Base-by-base conservation (phyloP, 2,329 filamentous ascomycete species). In the Penicillium sp. region DNA sequence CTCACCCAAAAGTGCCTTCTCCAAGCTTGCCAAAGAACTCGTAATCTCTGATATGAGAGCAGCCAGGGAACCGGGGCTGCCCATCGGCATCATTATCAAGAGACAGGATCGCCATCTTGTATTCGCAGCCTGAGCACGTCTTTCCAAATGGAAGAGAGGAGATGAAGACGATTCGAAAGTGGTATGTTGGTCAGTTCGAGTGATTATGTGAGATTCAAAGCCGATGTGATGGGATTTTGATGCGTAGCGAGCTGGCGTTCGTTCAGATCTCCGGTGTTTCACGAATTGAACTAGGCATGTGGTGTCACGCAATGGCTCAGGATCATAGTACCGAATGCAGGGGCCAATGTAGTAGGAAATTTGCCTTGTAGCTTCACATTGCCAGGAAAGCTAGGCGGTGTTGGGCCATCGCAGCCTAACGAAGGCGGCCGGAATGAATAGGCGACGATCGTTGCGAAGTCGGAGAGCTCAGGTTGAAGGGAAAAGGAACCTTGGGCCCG, bases 1-100 rank as follows among this genome's bases (percentile, higher is more conserved):
- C 78, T 53, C 68, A 85, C 81, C 90, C 90, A 68, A 96, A 96
- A 14, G 90, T 96, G 44, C 90, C 90, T 64, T 96, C 90, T 52
- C 90, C 90, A 39, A 98, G 77, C 79, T 70, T 70, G 32, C 55
- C 60, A 33, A 63, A 35, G 32, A 65, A 67, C 35, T 61, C 60
- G 43, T 64, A 68, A 23, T 69, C 61, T 11, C 59, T 59, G 28
- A 67, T 67, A 29, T 57, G 61, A 32, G 88, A 92, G 71, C 90
- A 95, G 45, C 92, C 92, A 36, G 74, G 72, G 62, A 93, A 98
- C 48, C 76, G 82, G 56, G 62, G 69, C 60, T 59, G 68, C 45
- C 64, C 76, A 59, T 66, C 55, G 40, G 52, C 55, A 32, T 64
- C 56, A 29, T 65, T 66, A 51, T 77, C 74, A 27, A 72, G 60